Evolutionary conservation across 2,329 filamentous ascomycete genomes (phyloP), one percentile per base, ranked within the genome.

Genomic region (Fusarium phyllophilum): DNA sequence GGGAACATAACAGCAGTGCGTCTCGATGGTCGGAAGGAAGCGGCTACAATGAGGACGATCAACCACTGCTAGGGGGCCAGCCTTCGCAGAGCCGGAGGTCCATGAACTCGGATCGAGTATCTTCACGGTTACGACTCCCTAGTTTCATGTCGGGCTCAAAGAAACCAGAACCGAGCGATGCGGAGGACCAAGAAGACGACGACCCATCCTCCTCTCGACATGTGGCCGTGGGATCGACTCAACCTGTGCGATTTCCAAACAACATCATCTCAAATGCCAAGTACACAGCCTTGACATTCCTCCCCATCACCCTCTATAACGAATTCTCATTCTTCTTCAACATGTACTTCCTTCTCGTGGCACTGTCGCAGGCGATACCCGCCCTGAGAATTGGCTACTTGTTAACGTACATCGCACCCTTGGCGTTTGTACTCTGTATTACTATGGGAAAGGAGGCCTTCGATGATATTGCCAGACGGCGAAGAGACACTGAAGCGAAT

Each of bases 291-390:
- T 92, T 95, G 86, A 97, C 93, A 59, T 99, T 99, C 83, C 88
- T 99, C 20, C 97, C 97, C 6, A 88, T 96, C 59, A 99, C 96
- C 0, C 86, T 99, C 29, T 99, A 98, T 84, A 98, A 98, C 84
- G 96, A 99, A 81, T 99, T 99, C 82, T 98, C 96, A 68, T 99
- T 98, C 86, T 99, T 99, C 85, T 97, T 99, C 88, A 99, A 99
- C 88, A 94, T 98, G 87, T 99, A 99, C 82, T 99, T 99, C 82
- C 87, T 99, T 63, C 90, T 98, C 33, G 96, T 99, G 56, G 97
- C 96, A 12, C 84, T 98, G 56, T 98, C 96, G 42, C 96, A 99
- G 83, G 92, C 94, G 48, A 95, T 99, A 78, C 95, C 95, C 8
- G 89, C 93, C 29, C 85, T 99, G 62, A 91, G 95, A 62, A 98